These are phyloP conservation scores for Aaosphaeria arxii DNA, from an alignment of 2,329 filamentous ascomycete genomes.

Conservation along the genomic window DNA sequence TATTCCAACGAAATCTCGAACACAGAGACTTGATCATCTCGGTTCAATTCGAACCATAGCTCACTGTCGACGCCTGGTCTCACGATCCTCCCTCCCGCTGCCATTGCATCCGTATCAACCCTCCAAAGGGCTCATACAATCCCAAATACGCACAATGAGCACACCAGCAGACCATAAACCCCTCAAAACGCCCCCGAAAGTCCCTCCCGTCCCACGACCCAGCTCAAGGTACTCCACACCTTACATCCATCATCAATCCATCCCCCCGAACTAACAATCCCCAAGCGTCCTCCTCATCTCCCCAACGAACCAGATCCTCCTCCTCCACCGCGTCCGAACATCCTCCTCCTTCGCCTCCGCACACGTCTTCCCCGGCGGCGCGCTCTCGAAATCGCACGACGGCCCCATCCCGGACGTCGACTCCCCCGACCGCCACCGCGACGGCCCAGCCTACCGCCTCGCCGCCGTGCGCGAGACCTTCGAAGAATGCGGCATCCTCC, in stretches of 20 bases:
- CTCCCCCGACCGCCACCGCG: slow-evolving; percentile 60
- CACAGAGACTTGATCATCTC: neutral
- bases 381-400: slow-evolving; percentile 75
- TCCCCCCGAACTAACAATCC: slow-evolving; percentile 1
- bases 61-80: neutral
- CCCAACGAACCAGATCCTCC: slow-evolving; percentile 78
- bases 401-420: slow-evolving; percentile 54
- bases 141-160: slow-evolving; percentile 25
- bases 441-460: slow-evolving; percentile 71
- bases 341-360: slow-evolving; percentile 85
- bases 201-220: slow-evolving; percentile 53
- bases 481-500: slow-evolving; percentile 87
- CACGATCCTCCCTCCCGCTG: neutral
- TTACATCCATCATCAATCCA: neutral
- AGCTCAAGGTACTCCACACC: slow-evolving; percentile 56
- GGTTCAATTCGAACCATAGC: neutral
- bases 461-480: slow-evolving; percentile 90
- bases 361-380: slow-evolving; percentile 93
- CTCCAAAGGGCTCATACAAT: neutral
- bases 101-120: too few relatives aligned
- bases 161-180: slow-evolving; percentile 29
- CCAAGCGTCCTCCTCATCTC: slow-evolving; percentile 79
- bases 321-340: slow-evolving; percentile 80
- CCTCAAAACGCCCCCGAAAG: slow-evolving; percentile 30
- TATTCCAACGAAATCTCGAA: slow-evolving; percentile 7